A percentile compares a stretch with the other conserved stretches of the same genome.
phyloP scores from a whole-genome alignment of 2,329 filamentous ascomycete genomes.

The Aspergillus sp. region DNA sequence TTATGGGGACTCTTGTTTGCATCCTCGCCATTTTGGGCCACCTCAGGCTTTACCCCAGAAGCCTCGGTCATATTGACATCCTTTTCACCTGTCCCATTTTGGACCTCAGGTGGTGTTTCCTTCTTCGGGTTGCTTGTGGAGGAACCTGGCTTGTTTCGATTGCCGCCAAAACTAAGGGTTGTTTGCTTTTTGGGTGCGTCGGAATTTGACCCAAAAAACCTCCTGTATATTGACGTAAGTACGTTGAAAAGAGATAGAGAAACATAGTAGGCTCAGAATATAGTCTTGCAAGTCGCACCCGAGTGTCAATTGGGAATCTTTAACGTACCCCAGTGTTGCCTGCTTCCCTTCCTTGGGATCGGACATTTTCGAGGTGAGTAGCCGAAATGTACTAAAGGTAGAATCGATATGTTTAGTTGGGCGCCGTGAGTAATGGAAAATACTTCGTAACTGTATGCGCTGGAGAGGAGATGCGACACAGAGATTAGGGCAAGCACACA shows the following conservation, averaged over 20 bases:
- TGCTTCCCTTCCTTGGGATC: slow-evolving; percentile 56
- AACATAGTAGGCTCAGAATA: neutral
- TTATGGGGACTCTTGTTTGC: slow-evolving; percentile 15
- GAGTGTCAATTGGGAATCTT: slow-evolving; percentile 69
- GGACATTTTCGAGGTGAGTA: slow-evolving; percentile 12
- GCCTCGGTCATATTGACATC: slow-evolving; percentile 16
- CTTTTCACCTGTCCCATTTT: slow-evolving; percentile 5
- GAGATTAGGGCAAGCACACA: neutral
- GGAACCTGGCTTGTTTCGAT: slow-evolving; percentile 46
- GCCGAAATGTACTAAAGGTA: neutral
- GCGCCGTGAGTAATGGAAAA: neutral
- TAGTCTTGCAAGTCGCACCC: slow-evolving; percentile 54
- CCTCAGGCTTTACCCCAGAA: slow-evolving; percentile 6
- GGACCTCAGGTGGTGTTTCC: slow-evolving; percentile 13
- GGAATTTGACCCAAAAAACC: slow-evolving; percentile 75
- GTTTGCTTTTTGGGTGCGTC: slow-evolving; percentile 71
- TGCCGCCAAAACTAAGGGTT: slow-evolving; percentile 70
- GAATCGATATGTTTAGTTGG: neutral
- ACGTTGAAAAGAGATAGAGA: neutral
- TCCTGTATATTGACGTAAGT: slow-evolving; percentile 54
- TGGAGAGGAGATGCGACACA: neutral
- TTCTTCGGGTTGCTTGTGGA: slow-evolving; percentile 27
- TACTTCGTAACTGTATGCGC: neutral
- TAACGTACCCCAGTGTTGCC: slow-evolving; percentile 85
- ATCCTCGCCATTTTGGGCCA: slow-evolving; percentile 4